Evolutionary conservation across 2,329 filamentous ascomycete species (phyloP), one percentile per base, ranked within the genome.

Genomic region (Trichoderma polysporum): DNA sequence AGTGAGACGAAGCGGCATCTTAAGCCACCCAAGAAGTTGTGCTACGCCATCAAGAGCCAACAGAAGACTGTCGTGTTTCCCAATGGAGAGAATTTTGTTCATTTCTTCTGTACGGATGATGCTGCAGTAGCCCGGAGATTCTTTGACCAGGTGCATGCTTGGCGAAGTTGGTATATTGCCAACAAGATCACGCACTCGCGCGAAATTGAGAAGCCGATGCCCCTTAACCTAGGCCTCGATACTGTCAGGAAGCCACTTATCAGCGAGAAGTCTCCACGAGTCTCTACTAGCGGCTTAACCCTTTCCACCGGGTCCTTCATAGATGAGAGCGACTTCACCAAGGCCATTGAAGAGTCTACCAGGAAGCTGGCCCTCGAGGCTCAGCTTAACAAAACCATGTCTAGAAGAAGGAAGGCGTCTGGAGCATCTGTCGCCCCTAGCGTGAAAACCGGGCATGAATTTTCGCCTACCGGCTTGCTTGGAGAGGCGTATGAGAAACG

Each of bases 131-230:
- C 91, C 0, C 83, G 85, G n/a, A 80, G 82, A 15, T 97, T 94
- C 79, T 89, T 91, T 73, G 82, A 85, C 17, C 84, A 85, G 27
- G 84, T 97, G 1, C 93, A 97, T 69, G 81, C 80, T 45, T 97
- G 94, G 94, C 87, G 94, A 67, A 96, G 92, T 77, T 97, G 93
- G 93, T 97, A 97, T 74, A 80, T 97, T 8, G 90, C 92, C 50
- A 89, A 92, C 71, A 88, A 88, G 68, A 85, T 90, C 74, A 87
- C 79, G 5, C 76, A 79, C 58, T 69, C 88, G 19, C 84, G 85
- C 64, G 75, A 73, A 56, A 76, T 74, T 68, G 71, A 73, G 57
- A 73, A 71, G 57, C 66, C 72, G 4, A 65, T 69, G 7, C 70
- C 68, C 27, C 54, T 70, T 8, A 56, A 67, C 1, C 53, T 68